These are phyloP conservation scores for Candida sp. DNA, from an alignment of 1,139 yeast genomes.

Conservation along the genomic window DNA sequence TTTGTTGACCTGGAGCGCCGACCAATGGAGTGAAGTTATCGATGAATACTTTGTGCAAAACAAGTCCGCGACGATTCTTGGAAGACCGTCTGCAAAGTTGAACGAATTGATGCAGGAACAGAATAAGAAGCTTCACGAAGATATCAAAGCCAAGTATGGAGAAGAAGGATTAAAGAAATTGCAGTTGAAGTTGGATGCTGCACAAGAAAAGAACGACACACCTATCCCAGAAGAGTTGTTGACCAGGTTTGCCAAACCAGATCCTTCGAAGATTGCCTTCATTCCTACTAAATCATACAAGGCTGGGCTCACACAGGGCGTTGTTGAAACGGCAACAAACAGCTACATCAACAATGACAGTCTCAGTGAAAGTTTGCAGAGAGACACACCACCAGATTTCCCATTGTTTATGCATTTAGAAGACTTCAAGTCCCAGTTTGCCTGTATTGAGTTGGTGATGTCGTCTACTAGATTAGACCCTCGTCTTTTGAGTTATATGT, in stretches of 20 bases:
- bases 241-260: conserved; percentile 66
- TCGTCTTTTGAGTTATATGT: conserved; percentile 65
- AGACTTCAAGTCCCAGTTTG: conserved; percentile 78
- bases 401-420: conserved; percentile 83
- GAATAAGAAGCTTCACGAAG: conserved; percentile 50
- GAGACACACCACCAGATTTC: conserved; percentile 51
- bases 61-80: conserved; percentile 74
- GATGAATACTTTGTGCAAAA: conserved; percentile 61
- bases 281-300: conserved; percentile 69
- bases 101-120: conserved; percentile 57
- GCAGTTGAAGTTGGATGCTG: conserved; percentile 55
- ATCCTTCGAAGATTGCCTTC: conserved; percentile 75
- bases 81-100: conserved; percentile 71
- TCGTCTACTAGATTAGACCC: conserved; percentile 67
- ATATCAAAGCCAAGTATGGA: conserved; percentile 59
- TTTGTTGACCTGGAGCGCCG: conserved; percentile 62
- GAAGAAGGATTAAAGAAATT: conserved; percentile 58
- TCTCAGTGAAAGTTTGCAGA: conserved; percentile 31
- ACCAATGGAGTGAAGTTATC: conserved; percentile 69
- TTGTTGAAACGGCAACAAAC: conserved; percentile 17
- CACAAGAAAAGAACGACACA: conserved; percentile 68
- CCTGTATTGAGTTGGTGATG: conserved; percentile 68
- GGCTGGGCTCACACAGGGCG: conserved; percentile 40
- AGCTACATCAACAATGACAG: conserved; percentile 22
- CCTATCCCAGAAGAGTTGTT: conserved; percentile 78